Conservation (phyloP, 768 basidiomycete genomes). For the Boletus vermiculosoides region DNA sequence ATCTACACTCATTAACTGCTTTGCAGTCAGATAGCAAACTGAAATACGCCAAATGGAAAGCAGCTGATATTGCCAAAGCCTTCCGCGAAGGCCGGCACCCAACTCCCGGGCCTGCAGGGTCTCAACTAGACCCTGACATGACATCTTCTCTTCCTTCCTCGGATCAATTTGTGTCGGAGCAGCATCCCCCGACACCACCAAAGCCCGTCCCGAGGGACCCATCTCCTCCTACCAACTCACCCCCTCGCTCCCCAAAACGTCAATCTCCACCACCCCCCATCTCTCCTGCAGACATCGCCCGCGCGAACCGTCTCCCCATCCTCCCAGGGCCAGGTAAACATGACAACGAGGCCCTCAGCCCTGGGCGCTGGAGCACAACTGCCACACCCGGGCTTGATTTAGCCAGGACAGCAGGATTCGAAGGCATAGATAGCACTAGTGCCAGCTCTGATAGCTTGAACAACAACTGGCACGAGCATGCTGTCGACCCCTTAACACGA, state of each 20-base stretch:
- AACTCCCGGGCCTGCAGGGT: conserved; percentile 70
- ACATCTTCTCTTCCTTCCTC: conserved; percentile 7
- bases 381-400: conserved; percentile 66
- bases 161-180: conserved; percentile 16
- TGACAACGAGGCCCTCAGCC: conserved; percentile 39
- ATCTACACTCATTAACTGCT: conserved; percentile 1
- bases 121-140: conserved; percentile 27
- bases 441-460: conserved; percentile 23
- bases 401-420: conserved; percentile 21
- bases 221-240: conserved; percentile 22
- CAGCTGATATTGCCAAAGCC: conserved; percentile 91
- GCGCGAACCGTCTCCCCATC: conserved; percentile 29
- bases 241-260: conserved; percentile 31
- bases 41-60: conserved; percentile 96
- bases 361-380: conserved; percentile 71
- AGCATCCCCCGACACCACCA: conserved; percentile 17
- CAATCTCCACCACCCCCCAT: conserved; percentile 34
- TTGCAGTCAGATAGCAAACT: conserved; percentile 81
- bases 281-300: conserved; percentile 28
- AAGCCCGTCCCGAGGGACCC: conserved; percentile 26
- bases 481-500: conserved; percentile 30
- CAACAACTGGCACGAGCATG: conserved; percentile 31
- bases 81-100: conserved; percentile 91
- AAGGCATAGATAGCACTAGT: conserved; percentile 4
- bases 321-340: conserved; percentile 24